phyloP scores from a whole-genome alignment of 352 stramenopile genomes.

The Thraustotheca clavata region DNA sequence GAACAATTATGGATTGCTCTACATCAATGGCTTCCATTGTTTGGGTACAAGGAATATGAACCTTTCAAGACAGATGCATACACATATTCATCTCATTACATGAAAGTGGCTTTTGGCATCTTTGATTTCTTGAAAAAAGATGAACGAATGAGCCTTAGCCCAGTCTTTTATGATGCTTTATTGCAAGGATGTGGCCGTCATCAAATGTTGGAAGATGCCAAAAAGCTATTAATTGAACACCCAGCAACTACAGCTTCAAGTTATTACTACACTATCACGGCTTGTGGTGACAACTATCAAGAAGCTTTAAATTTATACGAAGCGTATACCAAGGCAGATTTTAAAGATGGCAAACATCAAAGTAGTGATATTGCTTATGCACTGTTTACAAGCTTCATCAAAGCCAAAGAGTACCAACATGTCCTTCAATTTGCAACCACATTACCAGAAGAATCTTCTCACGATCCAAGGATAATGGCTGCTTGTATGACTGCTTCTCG shows the following conservation, averaged over 20 bases:
- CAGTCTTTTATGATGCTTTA: neutral
- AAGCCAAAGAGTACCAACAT: neutral
- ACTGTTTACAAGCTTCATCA: neutral
- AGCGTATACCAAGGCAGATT: neutral
- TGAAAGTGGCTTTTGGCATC: constrained; percentile 2
- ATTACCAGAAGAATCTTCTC: neutral
- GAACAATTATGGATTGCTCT: constrained; percentile 7
- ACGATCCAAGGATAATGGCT: neutral
- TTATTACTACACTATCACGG: constrained; percentile 7
- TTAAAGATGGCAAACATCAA: neutral
- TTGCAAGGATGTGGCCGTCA: constrained; percentile 7
- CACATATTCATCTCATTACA: neutral
- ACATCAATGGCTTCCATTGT: constrained; percentile 10
- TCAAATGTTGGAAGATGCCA: neutral
- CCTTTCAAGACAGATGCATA: neutral
- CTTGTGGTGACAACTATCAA: neutral
- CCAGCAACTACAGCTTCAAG: neutral
- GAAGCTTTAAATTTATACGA: neutral
- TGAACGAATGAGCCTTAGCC: neutral
- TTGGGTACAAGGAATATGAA: constrained; percentile 11
- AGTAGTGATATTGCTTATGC: neutral
- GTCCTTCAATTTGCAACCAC: neutral
- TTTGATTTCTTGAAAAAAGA: neutral
- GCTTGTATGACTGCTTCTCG: neutral
- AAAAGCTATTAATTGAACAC: neutral